phyloP scores from a whole-genome alignment of 2,329 filamentous ascomycete species.

The Botrytis tulipae region DNA sequence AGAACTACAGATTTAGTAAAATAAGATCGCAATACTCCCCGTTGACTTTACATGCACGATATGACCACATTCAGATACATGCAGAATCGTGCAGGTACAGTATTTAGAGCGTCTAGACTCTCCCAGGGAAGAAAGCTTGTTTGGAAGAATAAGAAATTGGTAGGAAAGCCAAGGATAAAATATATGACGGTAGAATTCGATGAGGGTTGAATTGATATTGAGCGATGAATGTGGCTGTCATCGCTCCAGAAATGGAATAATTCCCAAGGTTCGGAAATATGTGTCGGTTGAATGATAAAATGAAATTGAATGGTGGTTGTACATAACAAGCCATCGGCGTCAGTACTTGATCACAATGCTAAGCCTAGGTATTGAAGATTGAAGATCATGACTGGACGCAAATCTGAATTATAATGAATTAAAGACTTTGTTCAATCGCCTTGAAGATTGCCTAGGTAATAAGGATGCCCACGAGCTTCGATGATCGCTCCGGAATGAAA shows the following conservation, averaged over 20 bases:
- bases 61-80: slow-evolving; percentile 8
- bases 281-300: not conserved
- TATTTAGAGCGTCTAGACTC: not conserved
- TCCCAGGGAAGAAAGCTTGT: slow-evolving; percentile 5
- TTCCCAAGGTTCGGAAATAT: not conserved
- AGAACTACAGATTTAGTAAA: not conserved
- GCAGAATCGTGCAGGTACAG: slow-evolving; percentile 21
- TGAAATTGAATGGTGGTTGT: not conserved
- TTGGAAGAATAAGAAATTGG: not conserved
- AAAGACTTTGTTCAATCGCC: not conserved
- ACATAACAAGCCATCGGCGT: slow-evolving; percentile 1
- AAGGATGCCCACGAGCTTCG: slow-evolving; percentile 1
- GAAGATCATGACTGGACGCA: not conserved
- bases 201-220: not conserved
- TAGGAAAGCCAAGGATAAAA: slow-evolving; percentile 3
- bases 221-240: slow-evolving; percentile 9
- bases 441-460: not conserved
- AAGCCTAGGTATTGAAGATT: not conserved
- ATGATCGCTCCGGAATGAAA: slow-evolving; percentile 19
- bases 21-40: not conserved
- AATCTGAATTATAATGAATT: not conserved
- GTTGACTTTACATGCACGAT: slow-evolving; percentile 12
- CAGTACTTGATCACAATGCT: not conserved
- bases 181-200: not conserved
- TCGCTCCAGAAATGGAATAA: not conserved